These are phyloP conservation scores for Candida sanyiensis DNA, from an alignment of 805 yeast species.

Conservation along the genomic window DNA sequence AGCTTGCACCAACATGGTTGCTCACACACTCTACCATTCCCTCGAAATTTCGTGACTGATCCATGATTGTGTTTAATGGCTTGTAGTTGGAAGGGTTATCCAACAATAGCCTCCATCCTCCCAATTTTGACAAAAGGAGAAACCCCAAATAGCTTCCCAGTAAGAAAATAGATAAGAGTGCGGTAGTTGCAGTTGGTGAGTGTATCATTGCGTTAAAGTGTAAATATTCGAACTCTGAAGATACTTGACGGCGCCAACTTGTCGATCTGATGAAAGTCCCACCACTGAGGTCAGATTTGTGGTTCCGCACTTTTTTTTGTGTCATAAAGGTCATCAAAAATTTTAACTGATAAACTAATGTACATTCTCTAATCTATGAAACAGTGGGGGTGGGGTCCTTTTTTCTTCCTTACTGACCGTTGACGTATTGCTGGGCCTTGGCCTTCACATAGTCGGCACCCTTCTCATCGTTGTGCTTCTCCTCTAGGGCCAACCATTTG, in stretches of 20 bases:
- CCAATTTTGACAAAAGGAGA: not conserved
- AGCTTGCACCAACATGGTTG: conserved; percentile 8
- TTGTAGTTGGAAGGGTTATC: conserved; percentile 1
- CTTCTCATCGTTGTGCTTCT: conserved; percentile 58
- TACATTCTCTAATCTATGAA: conserved; percentile 4
- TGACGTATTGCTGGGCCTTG: conserved; percentile 77
- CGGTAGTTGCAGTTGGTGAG: too few relatives aligned
- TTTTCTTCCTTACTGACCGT: conserved; percentile 16
- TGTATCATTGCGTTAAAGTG: not conserved
- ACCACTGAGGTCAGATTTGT: too few relatives aligned
- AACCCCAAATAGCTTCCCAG: not conserved
- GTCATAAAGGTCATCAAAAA: not conserved
- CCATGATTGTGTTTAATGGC: conserved; percentile 1
- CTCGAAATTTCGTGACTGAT: conserved; percentile 10
- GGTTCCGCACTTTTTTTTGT: not conserved
- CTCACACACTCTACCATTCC: conserved; percentile 12
- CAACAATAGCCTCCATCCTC: not conserved
- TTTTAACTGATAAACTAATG: not conserved
- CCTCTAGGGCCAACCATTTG: conserved; percentile 85
- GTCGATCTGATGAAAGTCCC: too few relatives aligned
- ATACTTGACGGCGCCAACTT: not conserved
- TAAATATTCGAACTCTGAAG: not conserved
- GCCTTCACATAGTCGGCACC: conserved; percentile 82
- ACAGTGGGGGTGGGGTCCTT: too few relatives aligned
- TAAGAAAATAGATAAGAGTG: not conserved